Evolutionary conservation across 2,329 filamentous ascomycete genomes (phyloP), one percentile per base, ranked within the genome.

Genomic region (Chaetoscypha palmicola): DNA sequence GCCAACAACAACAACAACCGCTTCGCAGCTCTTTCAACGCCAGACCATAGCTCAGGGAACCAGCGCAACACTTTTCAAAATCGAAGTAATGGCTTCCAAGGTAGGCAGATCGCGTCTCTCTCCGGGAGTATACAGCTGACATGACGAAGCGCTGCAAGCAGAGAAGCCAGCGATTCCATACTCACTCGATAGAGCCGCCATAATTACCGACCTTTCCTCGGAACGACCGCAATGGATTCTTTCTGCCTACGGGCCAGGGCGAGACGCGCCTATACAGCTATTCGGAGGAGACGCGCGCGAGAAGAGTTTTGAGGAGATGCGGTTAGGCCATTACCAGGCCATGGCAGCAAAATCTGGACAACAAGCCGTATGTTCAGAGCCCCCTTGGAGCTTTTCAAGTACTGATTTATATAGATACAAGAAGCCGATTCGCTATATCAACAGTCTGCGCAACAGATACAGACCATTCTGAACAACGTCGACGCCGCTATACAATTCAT

Each of bases 271-370:
- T 0, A 78, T 79, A 14, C 88, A 95, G 64, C 72, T 96, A 1
- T 90, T 95, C 57, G 88, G 88, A 41, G 89, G 88, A 1, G 74
- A 72, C 34, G 72, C 77, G 4, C 76, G 89, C 14, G 91, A 97
- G 63, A 83, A 89, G 62, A 94, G 88, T 58, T 83, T 85, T 31
- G 91, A 97, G 63, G 91, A 97, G 65, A 76, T 94, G 61, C 77
- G 89, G 38, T 61, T 90, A n/a, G 79, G 86, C 17, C 82, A 88
- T 59, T 90, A 91, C 58, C 69, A 80, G 41, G 77, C 77, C 2
- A 68, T 72, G 31, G 73, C 77, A 7, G 59, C 73, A 5, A 84
- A 85, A 1, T 84, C 81, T 44, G 64, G 71, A 39, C 63, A 73
- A 70, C 56, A 69, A 70, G 60, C 58, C 47, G 60, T 63, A 55